Percentiles rank a stretch among this genome's conserved stretches.
These are phyloP conservation scores for Tricholoma hemisulphureum DNA, from an alignment of 768 basidiomycete species.

Conservation along the genomic window DNA sequence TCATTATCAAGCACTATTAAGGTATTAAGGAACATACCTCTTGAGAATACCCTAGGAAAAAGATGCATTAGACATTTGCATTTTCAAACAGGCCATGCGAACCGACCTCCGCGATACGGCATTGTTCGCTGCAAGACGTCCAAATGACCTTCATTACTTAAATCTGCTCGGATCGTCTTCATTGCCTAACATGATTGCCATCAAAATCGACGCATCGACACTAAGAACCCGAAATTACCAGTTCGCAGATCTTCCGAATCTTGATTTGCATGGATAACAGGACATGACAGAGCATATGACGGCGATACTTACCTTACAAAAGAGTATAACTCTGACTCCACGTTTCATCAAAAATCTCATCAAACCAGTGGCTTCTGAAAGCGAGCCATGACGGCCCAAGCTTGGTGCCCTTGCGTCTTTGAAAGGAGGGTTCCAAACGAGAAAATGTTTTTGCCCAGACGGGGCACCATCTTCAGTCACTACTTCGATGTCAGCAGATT, in stretches of 20 bases:
- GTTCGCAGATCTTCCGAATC: slow-evolving; percentile 80
- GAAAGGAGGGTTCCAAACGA: slow-evolving; percentile 73
- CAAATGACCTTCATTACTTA: slow-evolving; percentile 70
- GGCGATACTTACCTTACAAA: slow-evolving; percentile 63
- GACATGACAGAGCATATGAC: background rate
- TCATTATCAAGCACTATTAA: background rate
- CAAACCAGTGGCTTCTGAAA: slow-evolving; percentile 66
- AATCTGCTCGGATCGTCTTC: slow-evolving; percentile 68
- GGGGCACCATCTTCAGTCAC: slow-evolving; percentile 83
- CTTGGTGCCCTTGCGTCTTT: slow-evolving; percentile 53
- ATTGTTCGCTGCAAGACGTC: slow-evolving; percentile 77
- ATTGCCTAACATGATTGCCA: slow-evolving; percentile 55
- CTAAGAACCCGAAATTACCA: slow-evolving; percentile 44
- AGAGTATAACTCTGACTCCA: slow-evolving; percentile 81
- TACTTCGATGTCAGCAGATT: slow-evolving; percentile 57
- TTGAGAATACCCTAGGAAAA: slow-evolving; percentile 62
- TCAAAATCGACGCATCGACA: background rate
- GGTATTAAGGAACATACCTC: slow-evolving; percentile 49
- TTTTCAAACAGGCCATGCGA: background rate
- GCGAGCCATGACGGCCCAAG: slow-evolving; percentile 54
- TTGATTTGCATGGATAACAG: slow-evolving; percentile 24
- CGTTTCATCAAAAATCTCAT: slow-evolving; percentile 82
- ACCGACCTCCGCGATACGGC: slow-evolving; percentile 79
- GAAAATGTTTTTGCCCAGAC: slow-evolving; percentile 72
- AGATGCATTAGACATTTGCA: background rate